phyloP scores from a whole-genome alignment of 495 filamentous ascomycete species.

The Neurospora tetrasperma region DNA sequence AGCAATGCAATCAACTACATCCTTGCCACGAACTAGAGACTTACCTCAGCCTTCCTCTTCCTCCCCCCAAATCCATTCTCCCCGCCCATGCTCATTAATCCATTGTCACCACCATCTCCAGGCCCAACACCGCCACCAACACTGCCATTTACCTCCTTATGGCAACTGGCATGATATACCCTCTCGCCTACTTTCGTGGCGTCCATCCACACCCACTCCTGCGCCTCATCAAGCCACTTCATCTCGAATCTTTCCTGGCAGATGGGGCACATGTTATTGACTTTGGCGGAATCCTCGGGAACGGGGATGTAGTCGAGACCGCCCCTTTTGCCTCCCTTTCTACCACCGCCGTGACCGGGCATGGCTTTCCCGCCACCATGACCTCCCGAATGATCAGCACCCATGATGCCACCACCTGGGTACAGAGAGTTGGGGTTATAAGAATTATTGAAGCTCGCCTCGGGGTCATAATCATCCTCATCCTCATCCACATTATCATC shows the following conservation, averaged over 20 bases:
- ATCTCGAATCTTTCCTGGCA: conserved; percentile 92
- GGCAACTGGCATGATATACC: conserved; percentile 84
- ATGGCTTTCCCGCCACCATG: background rate
- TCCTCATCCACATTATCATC: background rate
- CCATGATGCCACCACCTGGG: background rate
- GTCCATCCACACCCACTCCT: conserved; percentile 97
- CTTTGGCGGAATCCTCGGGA: conserved; percentile 53
- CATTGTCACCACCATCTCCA: conserved; percentile 41
- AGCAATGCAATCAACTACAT: background rate
- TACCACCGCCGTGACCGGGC: background rate
- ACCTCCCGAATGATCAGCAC: conserved; percentile 6
- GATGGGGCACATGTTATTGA: conserved; percentile 72
- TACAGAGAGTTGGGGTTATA: background rate
- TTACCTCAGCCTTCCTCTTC: conserved; percentile 68
- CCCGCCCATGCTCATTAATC: background rate
- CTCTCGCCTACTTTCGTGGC: conserved; percentile 65
- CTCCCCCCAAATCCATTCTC: conserved; percentile 23
- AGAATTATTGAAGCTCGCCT: background rate
- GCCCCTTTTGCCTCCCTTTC: background rate
- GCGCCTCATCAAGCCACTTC: conserved; percentile 77
- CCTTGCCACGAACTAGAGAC: conserved; percentile 9
- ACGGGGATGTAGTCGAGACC: conserved; percentile 58
- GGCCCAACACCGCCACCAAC: conserved; percentile 40
- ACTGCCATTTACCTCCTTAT: conserved; percentile 52
- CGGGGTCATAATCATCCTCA: background rate